phyloP scores from a whole-genome alignment of 2,329 filamentous ascomycete genomes.

The Epichloe gansuensis region DNA sequence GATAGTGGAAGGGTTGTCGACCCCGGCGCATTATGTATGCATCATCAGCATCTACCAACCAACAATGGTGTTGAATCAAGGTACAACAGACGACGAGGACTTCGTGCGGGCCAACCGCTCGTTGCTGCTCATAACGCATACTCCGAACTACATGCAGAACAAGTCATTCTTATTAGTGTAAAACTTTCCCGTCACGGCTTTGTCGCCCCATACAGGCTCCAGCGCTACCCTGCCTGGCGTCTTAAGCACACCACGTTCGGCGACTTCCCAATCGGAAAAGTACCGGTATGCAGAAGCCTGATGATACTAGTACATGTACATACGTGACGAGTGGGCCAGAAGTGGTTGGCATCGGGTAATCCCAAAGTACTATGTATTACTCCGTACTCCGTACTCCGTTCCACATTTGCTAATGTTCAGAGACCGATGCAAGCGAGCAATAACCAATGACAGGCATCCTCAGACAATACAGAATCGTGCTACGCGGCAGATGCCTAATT shows the following conservation, averaged over 20 bases:
- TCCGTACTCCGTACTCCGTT: too few relatives aligned
- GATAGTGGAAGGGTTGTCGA: neutral
- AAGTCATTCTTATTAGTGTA: too few relatives aligned
- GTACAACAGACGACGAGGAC: neutral
- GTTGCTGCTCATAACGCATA: too few relatives aligned
- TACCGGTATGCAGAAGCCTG: neutral
- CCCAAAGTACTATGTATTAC: neutral
- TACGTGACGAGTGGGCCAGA: neutral
- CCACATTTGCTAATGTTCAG: too few relatives aligned
- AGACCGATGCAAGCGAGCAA: too few relatives aligned
- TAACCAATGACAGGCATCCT: too few relatives aligned
- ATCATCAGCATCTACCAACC: neutral
- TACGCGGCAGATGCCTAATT: neutral
- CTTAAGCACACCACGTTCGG: neutral
- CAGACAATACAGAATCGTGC: neutral
- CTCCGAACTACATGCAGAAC: too few relatives aligned
- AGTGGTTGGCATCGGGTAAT: neutral
- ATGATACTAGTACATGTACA: neutral
- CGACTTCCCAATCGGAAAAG: conserved; percentile 7
- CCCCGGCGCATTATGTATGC: neutral
- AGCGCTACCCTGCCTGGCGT: too few relatives aligned
- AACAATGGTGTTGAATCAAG: neutral
- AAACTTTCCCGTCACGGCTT: too few relatives aligned
- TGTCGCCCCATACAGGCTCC: too few relatives aligned
- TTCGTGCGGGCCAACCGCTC: too few relatives aligned